Base-by-base conservation (phyloP, 2,329 filamentous ascomycete genomes). In the Talaromyces sp. region DNA sequence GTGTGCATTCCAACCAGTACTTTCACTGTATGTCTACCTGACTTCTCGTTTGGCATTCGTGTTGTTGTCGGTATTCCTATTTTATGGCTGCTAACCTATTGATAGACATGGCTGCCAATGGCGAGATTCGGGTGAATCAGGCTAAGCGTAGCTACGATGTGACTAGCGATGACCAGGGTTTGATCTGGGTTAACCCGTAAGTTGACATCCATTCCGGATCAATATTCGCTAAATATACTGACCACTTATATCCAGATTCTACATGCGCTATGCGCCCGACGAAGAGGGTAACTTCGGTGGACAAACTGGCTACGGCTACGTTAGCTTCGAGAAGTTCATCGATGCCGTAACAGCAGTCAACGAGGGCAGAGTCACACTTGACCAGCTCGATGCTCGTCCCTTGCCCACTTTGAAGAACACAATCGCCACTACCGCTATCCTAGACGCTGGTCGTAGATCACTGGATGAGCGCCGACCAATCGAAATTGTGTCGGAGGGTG, bases 1-100 rank as follows among this genome's bases (percentile, higher is more conserved):
- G 93, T 45, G 91, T 97, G n/a, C 93, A 97, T 76, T 93, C 88
- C 1, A 96, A 96, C 73, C 92, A 97, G 77, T 94, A 96, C 77
- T 97, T 97, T 80, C 92, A 97, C 76, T 96, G 74, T 77, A 67
- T 27, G 72, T 63, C n/a, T n/a, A n/a, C n/a, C n/a, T n/a, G n/a
- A n/a, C n/a, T 24, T 37, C 19, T 22, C 35, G 8, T n/a, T n/a
- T n/a, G n/a, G n/a, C n/a, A 10, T 30, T 24, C 36, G 24, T 3
- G 22, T 27, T 29, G 11, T 17, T 10, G 19, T n/a, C 2, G 17
- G n/a, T n/a, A n/a, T n/a, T 22, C 3, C 35, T 8, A 19, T 36
- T 2, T 13, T 16, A 27, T 27, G 24, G 24, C 24, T 35, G 27
- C 43, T 46, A 8, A 46, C 19, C 22, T 3, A 13, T 11, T 30